Evolutionary conservation across 139 green algal species (phyloP).

Genomic region (Chlorella ohadii): DNA sequence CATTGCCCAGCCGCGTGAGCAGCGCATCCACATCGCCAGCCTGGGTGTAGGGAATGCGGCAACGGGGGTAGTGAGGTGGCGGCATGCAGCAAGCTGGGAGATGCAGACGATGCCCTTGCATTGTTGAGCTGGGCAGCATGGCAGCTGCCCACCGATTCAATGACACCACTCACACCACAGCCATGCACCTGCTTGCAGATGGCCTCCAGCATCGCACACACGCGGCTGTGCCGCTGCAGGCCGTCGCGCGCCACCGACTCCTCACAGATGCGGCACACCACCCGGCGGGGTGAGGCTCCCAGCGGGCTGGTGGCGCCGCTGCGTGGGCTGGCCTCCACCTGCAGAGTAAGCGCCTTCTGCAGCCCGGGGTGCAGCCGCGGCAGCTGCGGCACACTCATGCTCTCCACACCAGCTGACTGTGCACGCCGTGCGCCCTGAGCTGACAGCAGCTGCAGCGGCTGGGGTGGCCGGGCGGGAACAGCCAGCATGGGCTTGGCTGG

Average conservation of each 20-base stretch:
- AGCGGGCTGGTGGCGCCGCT: background rate
- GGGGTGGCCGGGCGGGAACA: background rate
- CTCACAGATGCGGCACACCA: constrained; percentile 64
- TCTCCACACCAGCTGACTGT: constrained; percentile 28
- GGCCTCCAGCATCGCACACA: constrained; percentile 50
- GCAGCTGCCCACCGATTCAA: background rate
- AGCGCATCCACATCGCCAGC: constrained; percentile 35
- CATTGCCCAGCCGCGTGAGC: constrained; percentile 34
- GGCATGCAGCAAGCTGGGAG: too few species aligned
- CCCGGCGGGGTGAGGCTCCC: background rate
- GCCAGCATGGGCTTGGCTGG: background rate
- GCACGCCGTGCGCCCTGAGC: background rate
- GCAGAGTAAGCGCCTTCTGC: constrained; percentile 13
- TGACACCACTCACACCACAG: background rate
- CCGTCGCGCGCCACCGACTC: constrained; percentile 33
- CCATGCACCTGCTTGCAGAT: constrained; percentile 33
- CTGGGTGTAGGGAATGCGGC: background rate
- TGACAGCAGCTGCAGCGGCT: background rate
- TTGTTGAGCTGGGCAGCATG: too few species aligned
- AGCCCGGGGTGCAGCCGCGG: constrained; percentile 33
- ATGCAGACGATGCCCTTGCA: too few species aligned
- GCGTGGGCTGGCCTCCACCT: constrained; percentile 13
- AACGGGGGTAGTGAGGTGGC: background rate
- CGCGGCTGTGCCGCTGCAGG: constrained; percentile 45
- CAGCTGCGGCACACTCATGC: background rate